Percentiles rank a stretch among this genome's conserved stretches.
Conservation (phyloP, 306 rosid genomes). For the Abrus pulchellus region DNA sequence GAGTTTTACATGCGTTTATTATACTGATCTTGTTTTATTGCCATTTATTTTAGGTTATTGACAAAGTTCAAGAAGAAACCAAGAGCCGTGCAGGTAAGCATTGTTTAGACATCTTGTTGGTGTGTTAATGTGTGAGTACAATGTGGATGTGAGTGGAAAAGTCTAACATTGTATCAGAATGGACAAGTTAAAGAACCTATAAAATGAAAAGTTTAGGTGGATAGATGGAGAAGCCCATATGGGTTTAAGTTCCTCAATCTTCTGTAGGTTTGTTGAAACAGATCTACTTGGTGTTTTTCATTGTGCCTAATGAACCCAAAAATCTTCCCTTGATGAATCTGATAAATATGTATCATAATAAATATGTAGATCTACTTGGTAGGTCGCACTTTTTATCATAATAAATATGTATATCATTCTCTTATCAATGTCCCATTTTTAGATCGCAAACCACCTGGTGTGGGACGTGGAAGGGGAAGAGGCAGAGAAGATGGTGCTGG, state of each 20-base stretch:
- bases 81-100: constrained; percentile 87
- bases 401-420: constrained; percentile 15
- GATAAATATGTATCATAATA: background rate
- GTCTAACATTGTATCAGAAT: background rate
- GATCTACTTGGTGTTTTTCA: background rate
- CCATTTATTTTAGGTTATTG: constrained; percentile 75
- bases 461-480: constrained; percentile 95
- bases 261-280: background rate
- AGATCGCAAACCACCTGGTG: constrained; percentile 96
- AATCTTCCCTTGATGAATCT: background rate
- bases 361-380: background rate
- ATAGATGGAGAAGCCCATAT: background rate
- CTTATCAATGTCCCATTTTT: constrained; percentile 39
- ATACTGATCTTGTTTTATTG: constrained; percentile 42
- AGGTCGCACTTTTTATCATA: background rate
- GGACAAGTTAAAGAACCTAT: background rate
- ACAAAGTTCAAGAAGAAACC: constrained; percentile 98
- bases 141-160: constrained; percentile 12
- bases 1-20: background rate
- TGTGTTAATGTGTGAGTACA: background rate
- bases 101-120: constrained; percentile 36
- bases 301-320: background rate
- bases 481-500: constrained; percentile 82
- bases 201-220: background rate
- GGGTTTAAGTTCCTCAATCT: background rate